phyloP scores from a whole-genome alignment of 345 rosid genomes.

The Conringia planisiliqua region DNA sequence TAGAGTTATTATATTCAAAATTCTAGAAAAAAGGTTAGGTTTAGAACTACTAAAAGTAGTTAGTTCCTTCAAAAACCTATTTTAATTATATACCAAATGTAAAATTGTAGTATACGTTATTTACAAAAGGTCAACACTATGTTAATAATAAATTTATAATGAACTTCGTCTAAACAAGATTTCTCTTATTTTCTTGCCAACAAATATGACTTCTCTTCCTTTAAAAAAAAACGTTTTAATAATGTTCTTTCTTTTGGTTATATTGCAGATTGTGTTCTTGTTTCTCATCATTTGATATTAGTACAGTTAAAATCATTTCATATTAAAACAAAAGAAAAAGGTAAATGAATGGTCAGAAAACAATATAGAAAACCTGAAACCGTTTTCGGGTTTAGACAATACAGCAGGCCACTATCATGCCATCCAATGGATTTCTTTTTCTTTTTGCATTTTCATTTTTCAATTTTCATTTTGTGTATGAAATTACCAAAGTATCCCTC shows the following conservation, averaged over 20 bases:
- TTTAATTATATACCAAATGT: background rate
- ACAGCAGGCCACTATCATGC: constrained; percentile 29
- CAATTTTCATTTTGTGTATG: background rate
- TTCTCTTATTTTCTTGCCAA: background rate
- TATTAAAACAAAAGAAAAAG: background rate
- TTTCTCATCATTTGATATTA: background rate
- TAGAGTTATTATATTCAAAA: background rate
- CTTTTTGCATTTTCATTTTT: background rate
- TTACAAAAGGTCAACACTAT: background rate
- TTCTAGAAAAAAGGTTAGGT: background rate
- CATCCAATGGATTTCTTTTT: constrained; percentile 9
- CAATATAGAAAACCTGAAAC: constrained; percentile 21
- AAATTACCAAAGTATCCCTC: background rate
- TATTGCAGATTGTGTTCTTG: background rate
- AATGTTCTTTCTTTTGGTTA: background rate
- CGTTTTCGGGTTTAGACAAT: constrained; percentile 29
- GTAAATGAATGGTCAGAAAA: background rate
- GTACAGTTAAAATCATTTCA: background rate
- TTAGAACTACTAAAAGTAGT: no score
- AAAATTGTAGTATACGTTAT: background rate
- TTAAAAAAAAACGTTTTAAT: no score
- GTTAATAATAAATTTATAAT: background rate
- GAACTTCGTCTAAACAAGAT: background rate
- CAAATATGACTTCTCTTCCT: background rate
- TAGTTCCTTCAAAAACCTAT: no score